Evolutionary conservation across 331 rosid genomes (phyloP).

Genomic region (Dryas integrifolia): DNA sequence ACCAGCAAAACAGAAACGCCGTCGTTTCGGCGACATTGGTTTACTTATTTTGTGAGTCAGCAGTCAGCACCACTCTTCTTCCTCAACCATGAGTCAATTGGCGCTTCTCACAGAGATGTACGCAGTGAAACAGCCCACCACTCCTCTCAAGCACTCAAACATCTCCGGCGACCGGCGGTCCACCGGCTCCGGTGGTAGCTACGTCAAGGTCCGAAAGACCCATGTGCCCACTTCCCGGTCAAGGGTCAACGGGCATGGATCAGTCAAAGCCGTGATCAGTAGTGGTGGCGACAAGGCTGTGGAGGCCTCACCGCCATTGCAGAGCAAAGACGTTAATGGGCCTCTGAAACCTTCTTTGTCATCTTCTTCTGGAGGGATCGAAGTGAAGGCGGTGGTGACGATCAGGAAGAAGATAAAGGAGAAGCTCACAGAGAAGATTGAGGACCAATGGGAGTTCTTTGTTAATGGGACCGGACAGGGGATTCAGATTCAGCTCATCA

Average conservation of each 20-base stretch:
- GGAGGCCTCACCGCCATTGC: conserved; percentile 33
- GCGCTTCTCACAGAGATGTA: conserved; percentile 31
- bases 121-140: conserved; percentile 21
- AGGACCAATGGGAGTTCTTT: conserved; percentile 73
- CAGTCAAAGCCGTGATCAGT: conserved; percentile 45
- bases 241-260: conserved; percentile 27
- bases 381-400: conserved; percentile 58
- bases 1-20: not conserved
- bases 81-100: too few relatives aligned
- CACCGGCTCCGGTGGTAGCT: not conserved
- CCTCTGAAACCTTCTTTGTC: conserved; percentile 34
- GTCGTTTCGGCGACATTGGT: not conserved
- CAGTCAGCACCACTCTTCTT: too few relatives aligned
- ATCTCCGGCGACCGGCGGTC: conserved; percentile 24
- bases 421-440: conserved; percentile 53
- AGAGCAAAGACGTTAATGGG: conserved; percentile 34
- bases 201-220: conserved; percentile 5
- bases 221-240: conserved; percentile 12
- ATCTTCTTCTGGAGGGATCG: conserved; percentile 38
- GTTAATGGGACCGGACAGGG: conserved; percentile 79
- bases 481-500: conserved; percentile 70
- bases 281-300: conserved; percentile 49
- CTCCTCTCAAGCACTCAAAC: conserved; percentile 20
- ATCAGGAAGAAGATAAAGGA: conserved; percentile 82
- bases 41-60: too few relatives aligned